phyloP scores from a whole-genome alignment of 176 grass and related monocot species.

The Typha latifolia region DNA sequence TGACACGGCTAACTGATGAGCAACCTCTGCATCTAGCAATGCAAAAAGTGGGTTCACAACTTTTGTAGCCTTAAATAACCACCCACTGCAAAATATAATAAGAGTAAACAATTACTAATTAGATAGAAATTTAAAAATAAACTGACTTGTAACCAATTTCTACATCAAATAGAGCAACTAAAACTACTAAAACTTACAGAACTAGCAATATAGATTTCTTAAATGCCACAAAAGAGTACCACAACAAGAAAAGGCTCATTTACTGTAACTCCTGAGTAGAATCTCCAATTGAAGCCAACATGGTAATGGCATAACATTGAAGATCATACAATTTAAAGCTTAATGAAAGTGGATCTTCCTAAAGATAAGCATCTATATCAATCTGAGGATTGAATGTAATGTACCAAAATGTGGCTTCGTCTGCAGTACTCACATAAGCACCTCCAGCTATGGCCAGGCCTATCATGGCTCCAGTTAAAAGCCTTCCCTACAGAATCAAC shows the following conservation, averaged over 20 bases:
- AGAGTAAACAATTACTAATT: not conserved
- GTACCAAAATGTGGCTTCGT: conserved; percentile 98
- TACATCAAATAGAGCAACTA: too few relatives aligned
- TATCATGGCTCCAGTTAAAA: conserved; percentile 79
- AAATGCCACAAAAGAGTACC: too few relatives aligned
- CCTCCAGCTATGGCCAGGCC: conserved; percentile 80
- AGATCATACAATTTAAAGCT: not conserved
- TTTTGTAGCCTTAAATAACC: conserved; percentile 79
- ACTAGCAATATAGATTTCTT: too few relatives aligned
- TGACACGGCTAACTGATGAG: conserved; percentile 69
- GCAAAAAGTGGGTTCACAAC: conserved; percentile 75
- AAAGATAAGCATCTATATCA: not conserved
- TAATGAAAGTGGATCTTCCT: not conserved
- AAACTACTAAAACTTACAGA: too few relatives aligned
- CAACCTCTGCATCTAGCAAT: conserved; percentile 78
- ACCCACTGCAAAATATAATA: conserved; percentile 50
- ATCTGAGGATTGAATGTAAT: conserved; percentile 17
- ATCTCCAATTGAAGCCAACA: not conserved
- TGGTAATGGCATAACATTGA: too few relatives aligned
- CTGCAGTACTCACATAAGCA: conserved; percentile 84
- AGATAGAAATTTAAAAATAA: too few relatives aligned
- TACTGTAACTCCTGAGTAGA: not conserved
- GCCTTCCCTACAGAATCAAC: conserved; percentile 56
- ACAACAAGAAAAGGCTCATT: too few relatives aligned
- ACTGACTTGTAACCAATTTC: too few relatives aligned